phyloP scores from a whole-genome alignment of 345 rosid species.

The Passiflora organensis region DNA sequence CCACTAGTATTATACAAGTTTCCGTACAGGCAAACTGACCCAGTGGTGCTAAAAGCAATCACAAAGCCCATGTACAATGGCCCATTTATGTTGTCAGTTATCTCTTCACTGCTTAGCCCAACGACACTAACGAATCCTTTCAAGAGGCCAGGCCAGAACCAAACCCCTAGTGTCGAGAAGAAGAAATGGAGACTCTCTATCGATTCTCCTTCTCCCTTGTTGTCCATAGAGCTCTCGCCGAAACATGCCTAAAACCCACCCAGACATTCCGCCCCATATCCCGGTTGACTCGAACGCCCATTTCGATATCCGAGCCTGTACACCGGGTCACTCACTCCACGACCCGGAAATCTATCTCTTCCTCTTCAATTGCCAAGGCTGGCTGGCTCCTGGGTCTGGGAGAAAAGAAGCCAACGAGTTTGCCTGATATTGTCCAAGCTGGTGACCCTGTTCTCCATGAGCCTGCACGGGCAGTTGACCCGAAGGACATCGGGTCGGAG shows the following conservation, averaged over 20 bases:
- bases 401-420: slow-evolving; percentile 45
- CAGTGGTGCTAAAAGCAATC: too few species aligned
- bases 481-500: slow-evolving; percentile 65
- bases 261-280: neutral
- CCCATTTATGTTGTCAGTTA: too few species aligned
- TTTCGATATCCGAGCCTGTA: slow-evolving; percentile 8
- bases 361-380: slow-evolving; percentile 50
- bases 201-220: slow-evolving; percentile 52
- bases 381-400: slow-evolving; percentile 90
- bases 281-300: slow-evolving; percentile 14
- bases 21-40: too few species aligned
- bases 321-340: slow-evolving; percentile 2
- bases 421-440: slow-evolving; percentile 65
- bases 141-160: too few species aligned
- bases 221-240: slow-evolving; percentile 35
- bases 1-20: too few species aligned
- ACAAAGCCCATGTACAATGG: too few species aligned
- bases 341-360: slow-evolving; percentile 27
- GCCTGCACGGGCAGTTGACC: slow-evolving; percentile 67
- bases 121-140: too few species aligned
- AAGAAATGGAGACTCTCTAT: slow-evolving; percentile 48
- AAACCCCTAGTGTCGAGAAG: neutral
- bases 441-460: slow-evolving; percentile 96
- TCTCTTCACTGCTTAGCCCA: too few species aligned
- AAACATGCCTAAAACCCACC: slow-evolving; percentile 21